Percentiles rank a stretch among this genome's conserved stretches.
These are phyloP conservation scores for Barnettozyma sp. DNA, from an alignment of 805 yeast genomes.

Conservation along the genomic window DNA sequence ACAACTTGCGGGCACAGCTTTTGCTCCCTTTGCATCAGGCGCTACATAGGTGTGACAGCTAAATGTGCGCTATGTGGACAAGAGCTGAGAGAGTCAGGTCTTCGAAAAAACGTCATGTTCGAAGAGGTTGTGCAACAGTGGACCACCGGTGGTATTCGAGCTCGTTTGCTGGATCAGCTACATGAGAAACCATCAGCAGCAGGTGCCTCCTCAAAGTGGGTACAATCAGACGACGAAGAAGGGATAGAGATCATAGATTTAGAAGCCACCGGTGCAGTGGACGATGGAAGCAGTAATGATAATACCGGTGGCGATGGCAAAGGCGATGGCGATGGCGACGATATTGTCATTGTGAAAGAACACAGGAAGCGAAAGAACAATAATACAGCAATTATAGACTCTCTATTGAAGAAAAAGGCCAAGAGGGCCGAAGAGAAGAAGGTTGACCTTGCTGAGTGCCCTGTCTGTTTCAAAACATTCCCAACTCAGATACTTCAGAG, in stretches of 20 bases:
- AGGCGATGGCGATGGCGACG: conserved; percentile 24
- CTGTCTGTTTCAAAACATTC: conserved; percentile 51
- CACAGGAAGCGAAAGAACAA: conserved; percentile 17
- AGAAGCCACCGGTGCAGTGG: too few species aligned
- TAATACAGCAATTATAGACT: conserved; percentile 14
- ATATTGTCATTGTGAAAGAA: conserved; percentile 26
- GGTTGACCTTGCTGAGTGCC: conserved; percentile 44
- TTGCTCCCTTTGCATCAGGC: conserved; percentile 80
- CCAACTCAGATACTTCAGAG: conserved; percentile 45
- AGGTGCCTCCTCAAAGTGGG: too few species aligned
- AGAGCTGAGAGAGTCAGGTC: conserved; percentile 60
- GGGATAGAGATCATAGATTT: conserved; percentile 12
- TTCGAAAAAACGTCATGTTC: conserved; percentile 59
- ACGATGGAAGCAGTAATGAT: too few species aligned
- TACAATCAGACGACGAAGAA: too few species aligned
- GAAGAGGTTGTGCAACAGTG: conserved; percentile 63
- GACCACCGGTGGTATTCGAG: conserved; percentile 35
- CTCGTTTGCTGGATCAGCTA: conserved; percentile 31
- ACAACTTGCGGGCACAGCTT: conserved; percentile 86
- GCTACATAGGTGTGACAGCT: conserved; percentile 50
- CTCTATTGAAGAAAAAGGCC: conserved; percentile 16
- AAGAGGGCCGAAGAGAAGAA: neutral
- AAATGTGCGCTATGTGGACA: conserved; percentile 75
- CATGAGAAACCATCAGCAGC: too few species aligned
- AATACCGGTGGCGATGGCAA: too few species aligned